Evolutionary conservation across 345 rosid species (phyloP), one percentile per base, ranked within the genome.

Genomic region (Mercurialis annua): DNA sequence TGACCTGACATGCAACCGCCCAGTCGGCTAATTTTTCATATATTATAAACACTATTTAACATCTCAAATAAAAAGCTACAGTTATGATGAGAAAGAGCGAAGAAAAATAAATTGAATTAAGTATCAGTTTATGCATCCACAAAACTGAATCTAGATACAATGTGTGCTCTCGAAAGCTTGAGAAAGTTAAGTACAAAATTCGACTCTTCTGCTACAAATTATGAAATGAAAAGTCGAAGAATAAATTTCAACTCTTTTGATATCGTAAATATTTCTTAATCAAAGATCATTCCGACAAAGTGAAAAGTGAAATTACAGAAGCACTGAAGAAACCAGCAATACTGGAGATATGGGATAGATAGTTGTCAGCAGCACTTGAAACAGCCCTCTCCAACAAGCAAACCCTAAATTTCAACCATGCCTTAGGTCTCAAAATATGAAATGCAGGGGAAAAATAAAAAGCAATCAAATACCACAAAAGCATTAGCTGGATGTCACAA

Each of bases 231-330:
- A 50, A 34, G 47, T 40, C 23, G n/a, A 51, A 12, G 23, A 42
- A 34, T 40, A 16, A 15, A 24, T 15, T 34, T 33, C 34, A 4
- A 12, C 1, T 11, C 31, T 51, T 2, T 3, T 43, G 16, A 47
- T 18, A 54, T 44, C 71, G 16, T 48, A 17, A 10, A 34, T 14
- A 67, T 57, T 31, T 57, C 47, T 67, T 34, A 21, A 24, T 33
- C 26, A n/a, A 18, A 27, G 11, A 11, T 9, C 44, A 29, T 43
- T 23, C 20, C 15, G 10, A 14, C 18, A 26, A 23, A 26, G 62
- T 43, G n/a, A 31, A 10, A 21, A 9, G 48, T 54, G 43, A 6
- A 38, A 17, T 48, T 20, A 15, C 34, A 17, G 61, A 26, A 8
- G 27, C n/a, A 50, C 8, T 26, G 61, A 21, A 29, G 49, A 43